Base-by-base conservation (phyloP, 2,329 filamentous ascomycete species). In the Metarhizium guizhouense region DNA sequence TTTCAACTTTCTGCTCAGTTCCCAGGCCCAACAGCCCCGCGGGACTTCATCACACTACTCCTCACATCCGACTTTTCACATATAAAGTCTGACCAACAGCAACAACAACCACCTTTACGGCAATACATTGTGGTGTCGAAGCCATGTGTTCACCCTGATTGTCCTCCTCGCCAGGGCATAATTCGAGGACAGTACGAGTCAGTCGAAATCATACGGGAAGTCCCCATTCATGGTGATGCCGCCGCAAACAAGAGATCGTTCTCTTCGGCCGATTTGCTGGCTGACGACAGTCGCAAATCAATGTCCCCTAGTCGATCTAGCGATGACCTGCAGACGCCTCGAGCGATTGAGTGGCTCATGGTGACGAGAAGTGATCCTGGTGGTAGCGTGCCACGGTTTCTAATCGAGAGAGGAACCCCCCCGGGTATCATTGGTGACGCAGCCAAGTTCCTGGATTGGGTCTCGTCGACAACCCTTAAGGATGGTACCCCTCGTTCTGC, bases 1-100 rank as follows among this genome's bases (percentile, higher is more conserved):
- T 95, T 89, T 65, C 85, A 93, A 65, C 79, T 96, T 1, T 93
- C 89, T 25, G 91, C 91, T 3, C 87, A 94, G 67, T 96, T 96
- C 63, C 91, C 92, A 0, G 90, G 90, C 0, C 93, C 93, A 3
- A 94, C 90, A 0, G 84, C 91, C 2, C 87, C 93, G 0, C 78
- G 93, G 69, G 93, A 96, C 66, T 96, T 96, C 68, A 83, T 96
- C 53, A 87, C 88, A 4, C 72, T 95, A 57, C 78, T 94, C 47
- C 72, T 95, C 47, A 89, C 84, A 25, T 89, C 86, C 47, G 78
- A 79, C 47, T 74, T 80, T 47, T 74, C 73, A 47, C 72, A 76
- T 2, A 72, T 72, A 30, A 63, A 65, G 30, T 57, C 64, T 3
- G 56, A 61, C 11, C 53, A 64, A 16, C 61, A 61, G 8, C 57